Conservation (phyloP, 2,329 filamentous ascomycete species). For the Aspergillus carbonarius region DNA sequence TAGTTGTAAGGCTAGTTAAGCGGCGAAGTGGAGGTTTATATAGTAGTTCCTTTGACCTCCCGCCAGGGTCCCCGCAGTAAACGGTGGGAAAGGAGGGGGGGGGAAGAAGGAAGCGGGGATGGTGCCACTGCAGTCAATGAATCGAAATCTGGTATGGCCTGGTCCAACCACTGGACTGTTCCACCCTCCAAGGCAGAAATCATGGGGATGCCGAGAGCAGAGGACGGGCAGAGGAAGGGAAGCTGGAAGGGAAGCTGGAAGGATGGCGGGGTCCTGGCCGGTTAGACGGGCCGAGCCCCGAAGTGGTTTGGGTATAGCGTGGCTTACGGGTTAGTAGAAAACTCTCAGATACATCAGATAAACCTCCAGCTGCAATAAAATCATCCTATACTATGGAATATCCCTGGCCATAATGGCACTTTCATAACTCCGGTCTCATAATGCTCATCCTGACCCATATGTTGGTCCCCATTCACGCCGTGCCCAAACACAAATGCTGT, state of each 20-base stretch:
- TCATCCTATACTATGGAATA: background rate
- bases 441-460: background rate
- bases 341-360: too few species aligned
- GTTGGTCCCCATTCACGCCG: background rate
- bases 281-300: conserved; percentile 18
- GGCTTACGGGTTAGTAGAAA: too few species aligned
- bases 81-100: background rate
- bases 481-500: background rate
- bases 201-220: background rate
- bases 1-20: background rate
- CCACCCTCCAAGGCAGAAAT: background rate
- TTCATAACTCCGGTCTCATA: background rate
- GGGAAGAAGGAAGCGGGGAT: background rate
- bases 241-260: background rate
- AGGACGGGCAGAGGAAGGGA: background rate
- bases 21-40: background rate
- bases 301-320: background rate
- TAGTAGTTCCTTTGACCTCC: background rate
- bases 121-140: background rate
- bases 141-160: background rate
- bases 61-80: background rate
- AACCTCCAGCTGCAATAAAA: too few species aligned
- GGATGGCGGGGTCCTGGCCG: background rate
- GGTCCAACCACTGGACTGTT: background rate
- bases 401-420: background rate